Evolutionary conservation across 169 alveolate genomes (phyloP), one percentile per base, ranked within the genome.

Genomic region (Theileria luwenshuni): DNA sequence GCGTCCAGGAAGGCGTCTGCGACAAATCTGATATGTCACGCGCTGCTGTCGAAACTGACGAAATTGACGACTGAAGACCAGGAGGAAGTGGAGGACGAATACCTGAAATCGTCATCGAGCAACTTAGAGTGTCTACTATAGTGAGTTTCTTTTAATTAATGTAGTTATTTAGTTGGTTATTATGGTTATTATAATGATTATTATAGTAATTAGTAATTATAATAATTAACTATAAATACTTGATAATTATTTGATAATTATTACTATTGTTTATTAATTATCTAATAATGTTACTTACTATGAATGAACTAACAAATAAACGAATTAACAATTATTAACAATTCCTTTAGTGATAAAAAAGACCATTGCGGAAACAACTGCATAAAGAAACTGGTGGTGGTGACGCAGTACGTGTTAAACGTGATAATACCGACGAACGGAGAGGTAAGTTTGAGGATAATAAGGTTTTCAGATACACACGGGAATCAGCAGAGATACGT

Each of bases 341-440:
- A 65, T 59, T 48, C 69, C 12, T 54, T 60, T 32, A 77, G 72
- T 28, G 70, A 63, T 52, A 56, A 63, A 15, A 63, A 35, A 17
- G 63, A 54, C 19, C 42, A 71, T 49, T 79, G 76, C 23, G 73
- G 61, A 21, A 0, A 33, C 32, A 54, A 54, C 27, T 79, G 86
- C 52, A 30, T 79, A 7, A 71, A 71, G 83, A 45, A 70, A 61
- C 62, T 70, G 27, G 45, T 79, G 19, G 73, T 75, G 27, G 2
- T 79, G 38, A 79, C 77, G 32, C 75, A 70, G 32, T 71, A 79
- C 48, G 65, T 79, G 8, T 65, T 79, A 33, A 79, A 79, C 56
- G 86, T 79, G 32, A 79, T 79, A 48, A 79, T 79, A 49, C 86
- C 76, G n/a, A 79, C 83, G 54, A 72, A 79, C 56, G 86, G 83